These are phyloP conservation scores for Sisymbrium irio DNA, from an alignment of 345 rosid species.

Conservation along the genomic window DNA sequence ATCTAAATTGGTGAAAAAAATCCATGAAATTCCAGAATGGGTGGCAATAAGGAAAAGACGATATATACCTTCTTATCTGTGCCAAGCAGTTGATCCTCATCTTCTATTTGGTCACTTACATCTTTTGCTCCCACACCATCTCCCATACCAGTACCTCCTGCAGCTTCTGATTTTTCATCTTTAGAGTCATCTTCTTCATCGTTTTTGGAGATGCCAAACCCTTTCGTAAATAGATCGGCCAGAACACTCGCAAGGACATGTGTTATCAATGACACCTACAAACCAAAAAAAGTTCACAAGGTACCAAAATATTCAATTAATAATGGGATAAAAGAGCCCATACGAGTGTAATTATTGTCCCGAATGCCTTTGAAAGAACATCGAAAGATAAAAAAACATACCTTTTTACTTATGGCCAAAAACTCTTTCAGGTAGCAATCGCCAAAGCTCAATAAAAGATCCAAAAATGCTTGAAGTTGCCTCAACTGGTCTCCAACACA, in stretches of 20 bases:
- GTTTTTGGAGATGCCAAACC: constrained; percentile 61
- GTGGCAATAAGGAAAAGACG: constrained; percentile 1
- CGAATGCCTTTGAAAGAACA: not conserved
- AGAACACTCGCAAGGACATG: constrained; percentile 69
- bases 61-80: constrained; percentile 59
- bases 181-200: constrained; percentile 58
- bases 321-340: constrained; percentile 4
- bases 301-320: constrained; percentile 6
- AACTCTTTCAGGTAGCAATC: constrained; percentile 64
- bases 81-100: constrained; percentile 86
- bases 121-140: constrained; percentile 80
- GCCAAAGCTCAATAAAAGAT: constrained; percentile 54
- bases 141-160: constrained; percentile 91
- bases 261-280: constrained; percentile 74
- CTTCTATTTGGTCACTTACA: constrained; percentile 84
- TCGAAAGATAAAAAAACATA: constrained; percentile 35
- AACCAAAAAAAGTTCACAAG: constrained; percentile 15
- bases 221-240: constrained; percentile 69
- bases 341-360: constrained; percentile 1
- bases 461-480: constrained; percentile 50
- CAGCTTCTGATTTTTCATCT: constrained; percentile 47
- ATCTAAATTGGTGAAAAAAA: constrained; percentile 10
- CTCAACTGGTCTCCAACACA: constrained; percentile 47
- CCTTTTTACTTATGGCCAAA: constrained; percentile 63
- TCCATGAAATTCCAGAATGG: not conserved